These are phyloP conservation scores for Hibiscus mutabilis DNA, from an alignment of 345 rosid genomes.

Conservation along the genomic window DNA sequence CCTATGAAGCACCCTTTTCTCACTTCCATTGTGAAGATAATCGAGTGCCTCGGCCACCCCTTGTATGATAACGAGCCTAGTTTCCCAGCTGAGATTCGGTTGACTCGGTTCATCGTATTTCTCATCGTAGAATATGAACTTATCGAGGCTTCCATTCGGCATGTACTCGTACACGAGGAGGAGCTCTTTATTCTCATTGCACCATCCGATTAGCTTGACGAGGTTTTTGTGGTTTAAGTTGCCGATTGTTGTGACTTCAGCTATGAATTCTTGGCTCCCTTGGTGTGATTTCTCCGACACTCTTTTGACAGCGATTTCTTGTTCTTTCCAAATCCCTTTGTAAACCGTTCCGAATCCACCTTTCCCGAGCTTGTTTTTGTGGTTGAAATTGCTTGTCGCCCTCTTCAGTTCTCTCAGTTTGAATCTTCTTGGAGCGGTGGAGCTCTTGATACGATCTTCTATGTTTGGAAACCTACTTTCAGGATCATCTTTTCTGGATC, in stretches of 20 bases:
- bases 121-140: slow-evolving; percentile 29
- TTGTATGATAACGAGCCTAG: slow-evolving; percentile 33
- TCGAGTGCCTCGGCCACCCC: slow-evolving; percentile 66
- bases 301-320: slow-evolving; percentile 61
- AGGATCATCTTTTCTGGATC: slow-evolving; percentile 8
- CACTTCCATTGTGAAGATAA: slow-evolving; percentile 66
- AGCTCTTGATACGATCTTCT: slow-evolving; percentile 43
- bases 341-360: slow-evolving; percentile 82
- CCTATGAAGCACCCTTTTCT: slow-evolving; percentile 58
- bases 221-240: slow-evolving; percentile 58
- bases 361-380: slow-evolving; percentile 64
- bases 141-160: slow-evolving; percentile 70
- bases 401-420: slow-evolving; percentile 36
- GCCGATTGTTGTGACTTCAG: slow-evolving; percentile 76
- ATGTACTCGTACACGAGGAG: slow-evolving; percentile 67
- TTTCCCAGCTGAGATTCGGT: slow-evolving; percentile 42
- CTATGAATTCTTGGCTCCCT: slow-evolving; percentile 71
- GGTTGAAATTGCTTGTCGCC: slow-evolving; percentile 50
- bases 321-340: slow-evolving; percentile 41
- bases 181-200: slow-evolving; percentile 43
- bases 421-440: slow-evolving; percentile 31
- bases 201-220: slow-evolving; percentile 77
- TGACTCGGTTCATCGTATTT: slow-evolving; percentile 10
- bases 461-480: slow-evolving; percentile 34
- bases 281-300: slow-evolving; percentile 58